A percentile compares a stretch with the other conserved stretches of the same genome.
Evolutionary conservation across 495 filamentous ascomycete species (phyloP).

Genomic region (Penicillium herquei): DNA sequence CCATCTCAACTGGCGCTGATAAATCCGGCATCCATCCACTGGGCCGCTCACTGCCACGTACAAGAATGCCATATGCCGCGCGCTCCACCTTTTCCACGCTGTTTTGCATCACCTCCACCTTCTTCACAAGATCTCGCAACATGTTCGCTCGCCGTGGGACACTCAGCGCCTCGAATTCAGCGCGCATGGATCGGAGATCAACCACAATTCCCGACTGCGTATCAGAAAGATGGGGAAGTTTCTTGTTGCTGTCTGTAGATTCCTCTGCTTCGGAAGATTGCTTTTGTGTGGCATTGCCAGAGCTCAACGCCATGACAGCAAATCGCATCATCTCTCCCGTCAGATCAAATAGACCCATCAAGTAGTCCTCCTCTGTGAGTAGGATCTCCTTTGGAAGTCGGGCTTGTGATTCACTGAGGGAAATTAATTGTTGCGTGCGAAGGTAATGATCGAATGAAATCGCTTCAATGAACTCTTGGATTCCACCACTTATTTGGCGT

Average conservation of each 20-base stretch:
- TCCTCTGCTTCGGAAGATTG: constrained; percentile 18
- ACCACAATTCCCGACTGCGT: constrained; percentile 54
- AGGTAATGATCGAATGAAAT: constrained; percentile 86
- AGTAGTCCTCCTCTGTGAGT: constrained; percentile 77
- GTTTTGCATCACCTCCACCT: constrained; percentile 79
- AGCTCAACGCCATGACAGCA: constrained; percentile 66
- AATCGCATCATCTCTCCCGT: constrained; percentile 96
- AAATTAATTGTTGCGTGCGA: constrained; percentile 68
- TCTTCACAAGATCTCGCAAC: constrained; percentile 57
- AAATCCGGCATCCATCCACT: constrained; percentile 91
- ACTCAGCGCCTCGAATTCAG: constrained; percentile 69
- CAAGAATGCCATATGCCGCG: constrained; percentile 78
- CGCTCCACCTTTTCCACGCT: constrained; percentile 94
- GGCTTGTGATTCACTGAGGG: constrained; percentile 52
- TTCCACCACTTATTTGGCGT: constrained; percentile 67
- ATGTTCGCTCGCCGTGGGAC: constrained; percentile 44
- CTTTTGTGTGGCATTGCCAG: constrained; percentile 22
- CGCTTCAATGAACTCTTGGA: constrained; percentile 93
- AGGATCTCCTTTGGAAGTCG: constrained; percentile 56
- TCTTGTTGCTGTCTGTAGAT: constrained; percentile 8
- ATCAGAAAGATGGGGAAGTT: constrained; percentile 13
- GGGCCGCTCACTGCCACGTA: constrained; percentile 84
- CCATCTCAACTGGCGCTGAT: constrained; percentile 46
- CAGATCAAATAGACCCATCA: constrained; percentile 89
- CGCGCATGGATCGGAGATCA: constrained; percentile 73